Percentiles rank a stretch among this genome's conserved stretches.
These are phyloP conservation scores for Bipolaris sorokiniana DNA, from an alignment of 2,329 filamentous ascomycete genomes.

Conservation along the genomic window DNA sequence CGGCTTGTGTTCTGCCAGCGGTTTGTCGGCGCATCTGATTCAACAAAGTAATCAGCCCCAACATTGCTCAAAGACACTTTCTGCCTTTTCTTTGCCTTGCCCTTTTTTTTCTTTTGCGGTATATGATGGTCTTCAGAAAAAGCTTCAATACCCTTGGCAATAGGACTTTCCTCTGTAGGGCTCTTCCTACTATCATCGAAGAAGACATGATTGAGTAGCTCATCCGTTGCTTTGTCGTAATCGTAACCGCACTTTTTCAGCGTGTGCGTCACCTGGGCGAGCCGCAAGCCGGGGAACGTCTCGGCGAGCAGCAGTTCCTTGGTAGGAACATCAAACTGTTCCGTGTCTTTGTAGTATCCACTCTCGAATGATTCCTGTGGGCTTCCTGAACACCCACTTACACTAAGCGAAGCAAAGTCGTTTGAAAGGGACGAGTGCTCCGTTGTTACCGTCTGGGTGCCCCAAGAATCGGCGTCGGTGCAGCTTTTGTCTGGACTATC, in stretches of 20 bases:
- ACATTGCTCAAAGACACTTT: slow-evolving; percentile 30
- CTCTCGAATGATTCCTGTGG: slow-evolving; percentile 33
- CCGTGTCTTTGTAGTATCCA: slow-evolving; percentile 46
- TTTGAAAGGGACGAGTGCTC: slow-evolving; percentile 59
- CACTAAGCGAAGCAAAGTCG: slow-evolving; percentile 50
- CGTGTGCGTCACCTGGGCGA: slow-evolving; percentile 68
- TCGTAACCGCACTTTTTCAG: slow-evolving; percentile 72
- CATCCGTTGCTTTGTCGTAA: slow-evolving; percentile 74
- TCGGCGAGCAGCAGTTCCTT: slow-evolving; percentile 69
- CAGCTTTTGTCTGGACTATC: slow-evolving; percentile 26
- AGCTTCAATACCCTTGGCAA: slow-evolving; percentile 77
- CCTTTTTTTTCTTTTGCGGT: slow-evolving; percentile 49
- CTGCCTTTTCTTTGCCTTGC: slow-evolving; percentile 53
- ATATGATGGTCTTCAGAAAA: slow-evolving; percentile 68
- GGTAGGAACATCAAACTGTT: slow-evolving; percentile 60
- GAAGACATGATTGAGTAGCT: slow-evolving; percentile 78
- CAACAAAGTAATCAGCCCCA: slow-evolving; percentile 32
- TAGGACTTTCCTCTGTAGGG: slow-evolving; percentile 49
- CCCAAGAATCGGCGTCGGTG: slow-evolving; percentile 45
- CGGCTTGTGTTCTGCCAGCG: slow-evolving; percentile 64
- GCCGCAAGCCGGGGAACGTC: slow-evolving; percentile 74
- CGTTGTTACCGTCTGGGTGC: slow-evolving; percentile 55
- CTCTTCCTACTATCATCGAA: slow-evolving; percentile 70
- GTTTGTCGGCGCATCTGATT: slow-evolving; percentile 49
- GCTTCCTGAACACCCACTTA: slow-evolving; percentile 25